phyloP scores from a whole-genome alignment of 1,284 basidiomycete species.

The Phlebopus sp. region DNA sequence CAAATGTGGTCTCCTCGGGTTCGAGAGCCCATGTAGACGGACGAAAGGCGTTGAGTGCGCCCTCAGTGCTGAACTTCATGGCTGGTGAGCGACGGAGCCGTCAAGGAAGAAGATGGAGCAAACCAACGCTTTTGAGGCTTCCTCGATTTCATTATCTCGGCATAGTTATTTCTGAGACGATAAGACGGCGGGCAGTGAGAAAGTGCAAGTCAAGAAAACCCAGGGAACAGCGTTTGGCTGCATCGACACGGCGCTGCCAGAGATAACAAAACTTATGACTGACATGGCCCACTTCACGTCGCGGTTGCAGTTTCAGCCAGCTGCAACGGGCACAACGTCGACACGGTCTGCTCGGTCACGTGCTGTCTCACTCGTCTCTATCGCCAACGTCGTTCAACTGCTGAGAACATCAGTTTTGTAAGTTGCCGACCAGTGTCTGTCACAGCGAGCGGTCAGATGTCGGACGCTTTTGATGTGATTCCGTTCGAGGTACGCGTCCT shows the following conservation, averaged over 20 bases:
- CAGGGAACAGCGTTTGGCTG: too few relatives aligned
- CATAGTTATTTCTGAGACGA: conserved; percentile 2
- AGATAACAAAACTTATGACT: too few relatives aligned
- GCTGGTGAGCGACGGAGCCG: neutral
- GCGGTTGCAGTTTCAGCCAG: too few relatives aligned
- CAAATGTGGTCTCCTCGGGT: conserved; percentile 49
- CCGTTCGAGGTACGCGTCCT: conserved; percentile 61
- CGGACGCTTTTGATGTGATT: conserved; percentile 80
- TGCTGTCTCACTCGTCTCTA: conserved; percentile 12
- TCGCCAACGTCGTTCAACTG: conserved; percentile 1
- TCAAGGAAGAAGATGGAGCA: neutral
- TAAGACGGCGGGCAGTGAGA: neutral
- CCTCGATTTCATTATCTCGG: neutral
- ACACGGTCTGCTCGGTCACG: conserved; percentile 20
- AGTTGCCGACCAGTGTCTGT: neutral
- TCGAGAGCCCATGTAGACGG: conserved; percentile 45
- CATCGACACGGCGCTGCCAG: too few relatives aligned
- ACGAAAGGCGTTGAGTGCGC: conserved; percentile 17
- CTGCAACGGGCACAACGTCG: too few relatives aligned
- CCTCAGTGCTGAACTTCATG: conserved; percentile 16
- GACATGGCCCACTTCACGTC: too few relatives aligned
- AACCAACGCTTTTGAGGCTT: neutral
- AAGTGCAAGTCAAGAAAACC: neutral
- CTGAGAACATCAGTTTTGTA: neutral
- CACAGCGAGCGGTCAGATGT: conserved; percentile 22